These are phyloP conservation scores for Schwanniomyces vanrijiae DNA, from an alignment of 805 yeast genomes.

Conservation along the genomic window DNA sequence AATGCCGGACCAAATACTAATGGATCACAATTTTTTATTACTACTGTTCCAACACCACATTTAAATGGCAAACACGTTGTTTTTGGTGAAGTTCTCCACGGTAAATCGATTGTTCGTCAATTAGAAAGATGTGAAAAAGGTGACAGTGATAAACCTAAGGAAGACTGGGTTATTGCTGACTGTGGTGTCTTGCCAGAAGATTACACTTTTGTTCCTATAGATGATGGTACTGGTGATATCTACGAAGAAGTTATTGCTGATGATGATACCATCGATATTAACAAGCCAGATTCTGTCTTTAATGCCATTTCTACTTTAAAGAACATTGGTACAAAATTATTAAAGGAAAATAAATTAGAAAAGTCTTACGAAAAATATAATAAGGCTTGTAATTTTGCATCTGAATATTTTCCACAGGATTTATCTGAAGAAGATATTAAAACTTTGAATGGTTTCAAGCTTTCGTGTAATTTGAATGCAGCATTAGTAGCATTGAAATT, in stretches of 20 bases:
- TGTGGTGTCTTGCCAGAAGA: conserved; percentile 77
- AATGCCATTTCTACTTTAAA: conserved; percentile 66
- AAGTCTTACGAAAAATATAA: conserved; percentile 66
- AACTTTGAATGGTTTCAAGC: conserved; percentile 52
- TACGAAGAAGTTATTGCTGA: conserved; percentile 77
- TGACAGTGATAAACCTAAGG: conserved; percentile 66
- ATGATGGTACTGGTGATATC: conserved; percentile 83
- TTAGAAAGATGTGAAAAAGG: conserved; percentile 73
- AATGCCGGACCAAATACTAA: conserved; percentile 95
- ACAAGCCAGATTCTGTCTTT: conserved; percentile 64
- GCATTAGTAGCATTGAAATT: conserved; percentile 72
- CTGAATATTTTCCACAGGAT: conserved; percentile 73
- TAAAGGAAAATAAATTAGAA: conserved; percentile 61
- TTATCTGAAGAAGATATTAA: conserved; percentile 54
- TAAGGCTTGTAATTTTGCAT: conserved; percentile 69
- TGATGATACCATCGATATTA: conserved; percentile 62
- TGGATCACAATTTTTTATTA: conserved; percentile 93
- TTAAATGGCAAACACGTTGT: conserved; percentile 95
- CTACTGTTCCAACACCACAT: conserved; percentile 92
- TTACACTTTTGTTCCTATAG: conserved; percentile 49
- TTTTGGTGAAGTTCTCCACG: conserved; percentile 82
- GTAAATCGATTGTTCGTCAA: conserved; percentile 76
- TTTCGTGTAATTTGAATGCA: conserved; percentile 68
- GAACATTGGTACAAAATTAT: conserved; percentile 72
- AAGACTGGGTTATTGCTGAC: conserved; percentile 68